phyloP scores from a whole-genome alignment of 1,284 basidiomycete species.

The Ustilago bromivora region DNA sequence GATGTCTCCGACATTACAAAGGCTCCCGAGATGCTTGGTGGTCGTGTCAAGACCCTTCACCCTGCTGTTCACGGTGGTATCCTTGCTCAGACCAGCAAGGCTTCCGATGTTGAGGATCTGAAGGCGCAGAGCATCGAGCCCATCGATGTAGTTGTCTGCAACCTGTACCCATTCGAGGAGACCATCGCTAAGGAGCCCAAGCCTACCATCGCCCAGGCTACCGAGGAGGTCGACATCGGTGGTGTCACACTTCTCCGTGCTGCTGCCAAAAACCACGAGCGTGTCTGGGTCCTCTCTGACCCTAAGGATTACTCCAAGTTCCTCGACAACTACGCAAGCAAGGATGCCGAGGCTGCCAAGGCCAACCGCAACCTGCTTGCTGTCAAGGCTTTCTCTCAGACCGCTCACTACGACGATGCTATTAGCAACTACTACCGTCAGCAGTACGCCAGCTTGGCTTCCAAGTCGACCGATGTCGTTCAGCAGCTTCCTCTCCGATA shows the following conservation, averaged over 20 bases:
- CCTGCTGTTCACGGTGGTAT: slow-evolving; percentile 94
- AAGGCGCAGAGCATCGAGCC: slow-evolving; percentile 61
- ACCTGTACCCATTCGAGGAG: slow-evolving; percentile 92
- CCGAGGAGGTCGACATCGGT: slow-evolving; percentile 99
- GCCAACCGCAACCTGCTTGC: slow-evolving; percentile 85
- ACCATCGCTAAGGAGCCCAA: slow-evolving; percentile 85
- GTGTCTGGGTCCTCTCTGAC: slow-evolving; percentile 81
- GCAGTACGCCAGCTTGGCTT: slow-evolving; percentile 83
- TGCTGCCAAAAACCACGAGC: slow-evolving; percentile 96
- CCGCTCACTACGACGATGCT: slow-evolving; percentile 91
- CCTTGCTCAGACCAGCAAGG: slow-evolving; percentile 64
- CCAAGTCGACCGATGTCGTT: slow-evolving; percentile 68
- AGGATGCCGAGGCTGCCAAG: slow-evolving; percentile 72
- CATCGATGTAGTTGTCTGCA: slow-evolving; percentile 78
- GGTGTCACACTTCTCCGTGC: slow-evolving; percentile 97
- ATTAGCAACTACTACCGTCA: slow-evolving; percentile 97
- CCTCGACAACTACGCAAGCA: slow-evolving; percentile 76
- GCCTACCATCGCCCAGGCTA: slow-evolving; percentile 89
- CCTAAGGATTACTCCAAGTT: slow-evolving; percentile 92
- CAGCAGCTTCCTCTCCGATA: slow-evolving; percentile 86
- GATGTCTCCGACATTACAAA: slow-evolving; percentile 98
- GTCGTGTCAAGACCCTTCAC: slow-evolving; percentile 98
- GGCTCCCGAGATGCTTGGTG: slow-evolving; percentile 99
- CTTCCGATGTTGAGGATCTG: slow-evolving; percentile 65
- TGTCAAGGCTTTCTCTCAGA: slow-evolving; percentile 97